Evolutionary conservation across 106 monocot species (phyloP).

Genomic region (Dendrobium catenatum): DNA sequence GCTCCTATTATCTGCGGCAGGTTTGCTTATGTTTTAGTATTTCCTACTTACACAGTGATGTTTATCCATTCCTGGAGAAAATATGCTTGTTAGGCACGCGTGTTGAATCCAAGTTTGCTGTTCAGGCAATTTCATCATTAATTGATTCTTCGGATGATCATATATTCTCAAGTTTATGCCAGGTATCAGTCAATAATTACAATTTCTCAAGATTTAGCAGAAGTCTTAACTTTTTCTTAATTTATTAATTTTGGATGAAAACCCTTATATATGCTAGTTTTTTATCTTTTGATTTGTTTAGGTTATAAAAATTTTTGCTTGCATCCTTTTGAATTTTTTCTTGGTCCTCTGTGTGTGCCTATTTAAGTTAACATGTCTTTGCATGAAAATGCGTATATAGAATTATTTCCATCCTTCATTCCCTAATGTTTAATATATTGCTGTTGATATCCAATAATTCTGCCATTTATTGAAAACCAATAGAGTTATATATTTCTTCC

Average conservation of each 20-base stretch:
- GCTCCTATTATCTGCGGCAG: neutral
- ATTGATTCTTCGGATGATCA: conserved; percentile 28
- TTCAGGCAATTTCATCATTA: conserved; percentile 60
- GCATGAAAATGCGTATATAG: neutral
- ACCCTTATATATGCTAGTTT: neutral
- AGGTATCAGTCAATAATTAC: conserved; percentile 36
- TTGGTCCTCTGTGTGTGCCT: neutral
- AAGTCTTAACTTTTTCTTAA: neutral
- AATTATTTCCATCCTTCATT: neutral
- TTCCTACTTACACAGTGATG: conserved; percentile 36
- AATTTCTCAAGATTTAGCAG: neutral
- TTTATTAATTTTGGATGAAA: neutral
- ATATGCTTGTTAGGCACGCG: conserved; percentile 74
- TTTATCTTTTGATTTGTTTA: too few relatives aligned
- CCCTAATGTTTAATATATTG: neutral
- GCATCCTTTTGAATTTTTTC: neutral
- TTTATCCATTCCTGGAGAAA: conserved; percentile 71
- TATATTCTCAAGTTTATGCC: conserved; percentile 38
- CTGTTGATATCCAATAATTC: neutral
- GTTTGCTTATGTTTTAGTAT: neutral
- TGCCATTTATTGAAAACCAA: neutral
- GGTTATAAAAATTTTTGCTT: neutral
- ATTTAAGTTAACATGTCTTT: neutral
- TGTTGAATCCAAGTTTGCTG: conserved; percentile 58
- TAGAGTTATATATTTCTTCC: neutral